These are phyloP conservation scores for Coemansia sp. DNA, from an alignment of 192 early-diverging fungal species.

Conservation along the genomic window DNA sequence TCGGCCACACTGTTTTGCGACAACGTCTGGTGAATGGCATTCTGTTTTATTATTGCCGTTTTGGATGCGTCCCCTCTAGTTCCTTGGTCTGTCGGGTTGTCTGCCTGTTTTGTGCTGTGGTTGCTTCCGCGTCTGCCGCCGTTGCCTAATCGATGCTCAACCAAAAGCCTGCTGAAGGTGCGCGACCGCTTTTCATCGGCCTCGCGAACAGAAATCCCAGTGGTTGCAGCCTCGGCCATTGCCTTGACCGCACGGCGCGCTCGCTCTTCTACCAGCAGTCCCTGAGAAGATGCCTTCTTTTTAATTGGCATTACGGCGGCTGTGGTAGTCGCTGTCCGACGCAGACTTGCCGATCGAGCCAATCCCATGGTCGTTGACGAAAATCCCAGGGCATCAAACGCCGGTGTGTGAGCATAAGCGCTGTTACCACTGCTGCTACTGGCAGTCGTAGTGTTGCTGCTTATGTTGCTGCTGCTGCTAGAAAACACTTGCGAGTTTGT, in stretches of 20 bases:
- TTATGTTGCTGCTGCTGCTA: neutral
- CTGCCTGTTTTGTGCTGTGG: neutral
- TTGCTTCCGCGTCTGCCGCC: neutral
- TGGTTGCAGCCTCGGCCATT: conserved; percentile 50
- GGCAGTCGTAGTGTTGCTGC: neutral
- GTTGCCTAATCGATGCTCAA: conserved; percentile 16
- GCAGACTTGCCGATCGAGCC: conserved; percentile 15
- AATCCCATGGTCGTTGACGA: neutral
- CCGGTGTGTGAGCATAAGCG: neutral
- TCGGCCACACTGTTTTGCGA: conserved; percentile 21
- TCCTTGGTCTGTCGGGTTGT: conserved; percentile 2
- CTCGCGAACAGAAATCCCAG: conserved; percentile 42
- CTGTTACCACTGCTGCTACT: neutral
- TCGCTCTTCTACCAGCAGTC: conserved; percentile 33
- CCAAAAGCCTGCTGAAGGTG: conserved; percentile 28
- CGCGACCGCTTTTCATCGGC: conserved; percentile 31
- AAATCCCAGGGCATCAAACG: neutral
- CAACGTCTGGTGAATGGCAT: conserved; percentile 23
- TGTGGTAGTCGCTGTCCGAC: conserved; percentile 37
- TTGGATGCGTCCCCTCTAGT: conserved; percentile 4
- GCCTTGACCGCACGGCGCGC: conserved; percentile 47
- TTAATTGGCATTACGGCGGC: neutral
- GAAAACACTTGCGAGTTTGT: conserved; percentile 25
- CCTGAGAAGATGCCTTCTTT: neutral
- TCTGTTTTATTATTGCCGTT: conserved; percentile 7